Percentiles rank a stretch among this genome's conserved stretches.
Evolutionary conservation across 768 basidiomycete genomes (phyloP).

Genomic region (Psilocybe azurescens): DNA sequence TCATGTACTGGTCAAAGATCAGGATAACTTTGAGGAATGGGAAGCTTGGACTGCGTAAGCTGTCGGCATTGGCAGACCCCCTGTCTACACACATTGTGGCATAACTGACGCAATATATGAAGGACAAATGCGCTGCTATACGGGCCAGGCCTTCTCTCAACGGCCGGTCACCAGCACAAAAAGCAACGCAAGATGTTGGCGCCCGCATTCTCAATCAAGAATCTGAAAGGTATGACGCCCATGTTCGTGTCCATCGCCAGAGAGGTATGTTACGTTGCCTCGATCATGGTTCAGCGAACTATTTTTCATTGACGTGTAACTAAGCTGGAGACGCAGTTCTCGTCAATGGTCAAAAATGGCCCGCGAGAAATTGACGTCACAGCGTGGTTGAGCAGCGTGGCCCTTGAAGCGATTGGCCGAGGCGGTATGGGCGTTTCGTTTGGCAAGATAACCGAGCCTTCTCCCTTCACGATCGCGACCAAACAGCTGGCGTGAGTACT

Average conservation of each 20-base stretch:
- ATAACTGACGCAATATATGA: no score
- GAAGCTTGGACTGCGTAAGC: neutral
- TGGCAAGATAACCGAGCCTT: conserved; percentile 5
- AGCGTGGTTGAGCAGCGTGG: conserved; percentile 2
- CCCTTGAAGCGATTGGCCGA: conserved; percentile 9
- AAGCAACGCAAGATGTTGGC: conserved; percentile 11
- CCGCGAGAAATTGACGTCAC: conserved; percentile 7
- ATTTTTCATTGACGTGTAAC: no score
- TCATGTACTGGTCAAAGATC: neutral
- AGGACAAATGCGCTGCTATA: neutral
- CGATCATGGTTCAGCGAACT: neutral
- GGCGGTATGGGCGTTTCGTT: conserved; percentile 8
- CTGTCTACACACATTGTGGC: no score
- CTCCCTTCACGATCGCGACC: neutral
- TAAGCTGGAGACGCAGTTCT: neutral
- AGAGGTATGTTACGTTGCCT: neutral
- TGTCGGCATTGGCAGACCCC: no score
- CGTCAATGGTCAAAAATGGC: neutral
- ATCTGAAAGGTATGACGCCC: conserved; percentile 11
- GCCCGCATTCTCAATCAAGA: conserved; percentile 9
- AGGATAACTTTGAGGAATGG: neutral
- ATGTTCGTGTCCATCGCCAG: conserved; percentile 10
- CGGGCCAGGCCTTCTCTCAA: conserved; percentile 6
- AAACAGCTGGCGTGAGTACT: conserved; percentile 8
- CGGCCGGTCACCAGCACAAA: conserved; percentile 9